Evolutionary conservation across 495 filamentous ascomycete genomes (phyloP).

Genomic region (Hypomontagnella submonticulosa): DNA sequence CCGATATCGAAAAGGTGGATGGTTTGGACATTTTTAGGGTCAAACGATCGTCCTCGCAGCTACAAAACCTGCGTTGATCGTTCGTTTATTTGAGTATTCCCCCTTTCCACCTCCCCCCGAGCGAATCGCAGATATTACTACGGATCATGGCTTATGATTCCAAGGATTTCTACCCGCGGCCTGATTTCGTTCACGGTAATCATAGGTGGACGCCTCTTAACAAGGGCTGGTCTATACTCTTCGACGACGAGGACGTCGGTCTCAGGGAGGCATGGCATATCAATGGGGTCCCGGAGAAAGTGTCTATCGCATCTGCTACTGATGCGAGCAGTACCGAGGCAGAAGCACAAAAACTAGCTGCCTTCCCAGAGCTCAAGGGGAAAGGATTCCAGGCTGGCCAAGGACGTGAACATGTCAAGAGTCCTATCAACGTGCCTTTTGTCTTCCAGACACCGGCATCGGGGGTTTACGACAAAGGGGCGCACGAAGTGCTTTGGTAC

Average conservation of each 20-base stretch:
- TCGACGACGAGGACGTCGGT: constrained; percentile 66
- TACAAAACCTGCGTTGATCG: constrained; percentile 10
- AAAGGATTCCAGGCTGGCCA: constrained; percentile 44
- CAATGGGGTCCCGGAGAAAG: constrained; percentile 45
- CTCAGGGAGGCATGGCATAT: constrained; percentile 54
- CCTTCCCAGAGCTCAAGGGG: constrained; percentile 48
- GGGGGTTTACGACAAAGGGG: constrained; percentile 63
- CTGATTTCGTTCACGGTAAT: constrained; percentile 63
- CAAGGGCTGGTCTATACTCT: constrained; percentile 66
- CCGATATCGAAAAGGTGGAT: constrained; percentile 33
- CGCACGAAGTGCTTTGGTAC: constrained; percentile 71
- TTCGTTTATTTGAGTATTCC: constrained; percentile 9
- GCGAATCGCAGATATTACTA: not conserved
- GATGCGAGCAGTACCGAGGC: constrained; percentile 19
- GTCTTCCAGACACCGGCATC: constrained; percentile 68
- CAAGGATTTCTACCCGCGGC: constrained; percentile 54
- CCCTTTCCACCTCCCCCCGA: constrained; percentile 15
- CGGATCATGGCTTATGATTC: constrained; percentile 45
- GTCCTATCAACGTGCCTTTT: constrained; percentile 65
- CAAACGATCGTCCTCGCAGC: constrained; percentile 21
- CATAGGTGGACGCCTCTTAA: constrained; percentile 66
- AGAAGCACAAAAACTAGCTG: constrained; percentile 44
- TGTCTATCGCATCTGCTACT: constrained; percentile 21
- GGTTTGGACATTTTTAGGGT: constrained; percentile 17
- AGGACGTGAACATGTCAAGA: constrained; percentile 47